Percentiles rank a stretch among this genome's conserved stretches.
Conservation (phyloP, 2,329 filamentous ascomycete genomes). For the Penicillium griseofulvum region DNA sequence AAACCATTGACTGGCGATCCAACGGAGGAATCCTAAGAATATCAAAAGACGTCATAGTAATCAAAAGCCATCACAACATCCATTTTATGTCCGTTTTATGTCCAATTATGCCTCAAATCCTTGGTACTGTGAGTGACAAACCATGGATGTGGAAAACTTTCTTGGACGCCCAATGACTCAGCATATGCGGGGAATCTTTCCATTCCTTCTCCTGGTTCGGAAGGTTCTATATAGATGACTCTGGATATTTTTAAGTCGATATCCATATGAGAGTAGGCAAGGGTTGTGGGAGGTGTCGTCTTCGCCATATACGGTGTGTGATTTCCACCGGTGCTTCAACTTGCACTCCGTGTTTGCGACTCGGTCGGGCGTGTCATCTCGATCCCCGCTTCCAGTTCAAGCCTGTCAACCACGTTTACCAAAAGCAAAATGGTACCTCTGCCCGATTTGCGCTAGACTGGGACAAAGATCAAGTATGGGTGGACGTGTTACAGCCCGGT, state of each 20-base stretch:
- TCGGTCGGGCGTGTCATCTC: slow-evolving; percentile 30
- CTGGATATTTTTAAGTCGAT: neutral
- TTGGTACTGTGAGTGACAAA: neutral
- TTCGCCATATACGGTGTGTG: slow-evolving; percentile 38
- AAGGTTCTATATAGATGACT: neutral
- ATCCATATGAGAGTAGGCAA: slow-evolving; percentile 31
- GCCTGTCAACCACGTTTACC: slow-evolving; percentile 34
- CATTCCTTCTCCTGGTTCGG: neutral
- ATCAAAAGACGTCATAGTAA: neutral
- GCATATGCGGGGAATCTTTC: slow-evolving; percentile 12
- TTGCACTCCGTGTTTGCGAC: slow-evolving; percentile 30
- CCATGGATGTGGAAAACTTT: neutral
- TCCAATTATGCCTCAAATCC: neutral
- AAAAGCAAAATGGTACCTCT: slow-evolving; percentile 27
- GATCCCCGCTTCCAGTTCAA: slow-evolving; percentile 37
- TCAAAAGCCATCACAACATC: neutral
- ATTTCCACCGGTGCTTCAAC: slow-evolving; percentile 27
- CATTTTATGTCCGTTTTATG: neutral
- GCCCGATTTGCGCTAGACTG: slow-evolving; percentile 31
- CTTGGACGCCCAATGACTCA: slow-evolving; percentile 5
- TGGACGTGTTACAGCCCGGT: slow-evolving; percentile 31
- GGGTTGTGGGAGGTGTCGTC: slow-evolving; percentile 36
- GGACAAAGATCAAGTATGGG: slow-evolving; percentile 33
- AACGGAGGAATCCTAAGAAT: neutral
- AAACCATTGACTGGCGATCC: neutral